Conservation (phyloP, 768 basidiomycete genomes). For the Pisolithus sp. region DNA sequence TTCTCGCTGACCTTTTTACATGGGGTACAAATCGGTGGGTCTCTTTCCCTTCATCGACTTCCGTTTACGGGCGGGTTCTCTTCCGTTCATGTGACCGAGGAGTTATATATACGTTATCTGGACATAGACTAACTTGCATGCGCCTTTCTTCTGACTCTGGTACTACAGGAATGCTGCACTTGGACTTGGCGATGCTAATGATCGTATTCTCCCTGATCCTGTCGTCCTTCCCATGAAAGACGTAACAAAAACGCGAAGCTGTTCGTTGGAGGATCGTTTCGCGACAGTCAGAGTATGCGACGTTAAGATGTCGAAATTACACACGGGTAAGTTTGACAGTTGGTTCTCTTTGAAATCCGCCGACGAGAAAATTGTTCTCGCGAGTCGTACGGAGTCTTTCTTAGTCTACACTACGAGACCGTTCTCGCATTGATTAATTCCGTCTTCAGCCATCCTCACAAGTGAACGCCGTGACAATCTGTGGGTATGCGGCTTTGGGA, state of each 20-base stretch:
- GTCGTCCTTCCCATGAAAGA: slow-evolving; percentile 41
- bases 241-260: slow-evolving; percentile 7
- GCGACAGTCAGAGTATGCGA: slow-evolving; percentile 55
- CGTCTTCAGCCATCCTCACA: slow-evolving; percentile 51
- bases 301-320: slow-evolving; percentile 80
- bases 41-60: slow-evolving; percentile 5
- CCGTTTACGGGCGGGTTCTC: too few species aligned
- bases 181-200: slow-evolving; percentile 76
- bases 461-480: slow-evolving; percentile 68
- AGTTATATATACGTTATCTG: too few species aligned
- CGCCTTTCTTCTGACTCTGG: not conserved
- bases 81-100: too few species aligned
- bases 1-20: slow-evolving; percentile 60
- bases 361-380: too few species aligned
- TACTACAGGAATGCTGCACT: slow-evolving; percentile 70
- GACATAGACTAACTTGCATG: too few species aligned
- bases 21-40: slow-evolving; percentile 80
- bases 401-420: too few species aligned
- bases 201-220: slow-evolving; percentile 74
- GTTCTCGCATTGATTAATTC: not conserved
- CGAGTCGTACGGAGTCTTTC: too few species aligned
- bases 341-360: slow-evolving; percentile 7
- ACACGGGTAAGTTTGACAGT: slow-evolving; percentile 52
- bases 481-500: slow-evolving; percentile 84
- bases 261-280: slow-evolving; percentile 44